Conservation (phyloP, 495 filamentous ascomycete species). For the Friedmanniomyces endolithicus region DNA sequence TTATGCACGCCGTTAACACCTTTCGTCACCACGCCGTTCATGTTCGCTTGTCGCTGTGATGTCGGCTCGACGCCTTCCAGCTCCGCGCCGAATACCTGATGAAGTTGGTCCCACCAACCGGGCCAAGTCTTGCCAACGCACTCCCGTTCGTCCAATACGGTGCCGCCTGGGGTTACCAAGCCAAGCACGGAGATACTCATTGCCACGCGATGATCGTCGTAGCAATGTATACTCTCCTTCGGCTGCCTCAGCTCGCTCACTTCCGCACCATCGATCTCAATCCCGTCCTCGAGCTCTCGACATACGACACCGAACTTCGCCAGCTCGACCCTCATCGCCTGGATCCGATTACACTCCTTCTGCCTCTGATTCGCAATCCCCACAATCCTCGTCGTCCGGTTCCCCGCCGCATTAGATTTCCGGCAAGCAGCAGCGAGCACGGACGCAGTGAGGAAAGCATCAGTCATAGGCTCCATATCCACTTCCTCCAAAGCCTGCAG, state of each 20-base stretch:
- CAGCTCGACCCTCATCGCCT: constrained; percentile 90
- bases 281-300: constrained; percentile 81
- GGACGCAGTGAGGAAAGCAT: constrained; percentile 91
- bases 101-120: constrained; percentile 90
- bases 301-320: constrained; percentile 90
- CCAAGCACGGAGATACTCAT: constrained; percentile 97
- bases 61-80: constrained; percentile 55
- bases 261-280: constrained; percentile 37
- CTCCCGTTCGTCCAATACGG: constrained; percentile 74
- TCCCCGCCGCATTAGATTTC: constrained; percentile 29
- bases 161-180: constrained; percentile 56
- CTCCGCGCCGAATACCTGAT: constrained; percentile 58
- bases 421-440: constrained; percentile 86
- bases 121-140: constrained; percentile 99
- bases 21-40: constrained; percentile 31
- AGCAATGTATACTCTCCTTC: constrained; percentile 66
- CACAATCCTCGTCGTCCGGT: constrained; percentile 62
- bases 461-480: constrained; percentile 99
- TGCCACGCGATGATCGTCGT: constrained; percentile 94
- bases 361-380: constrained; percentile 98
- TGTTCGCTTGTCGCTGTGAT: not conserved
- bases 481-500: constrained; percentile 62
- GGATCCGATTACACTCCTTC: constrained; percentile 96
- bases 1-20: constrained; percentile 27
- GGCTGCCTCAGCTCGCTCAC: constrained; percentile 32